These are phyloP conservation scores for Prunus mume DNA, from an alignment of 306 rosid genomes.

Conservation along the genomic window DNA sequence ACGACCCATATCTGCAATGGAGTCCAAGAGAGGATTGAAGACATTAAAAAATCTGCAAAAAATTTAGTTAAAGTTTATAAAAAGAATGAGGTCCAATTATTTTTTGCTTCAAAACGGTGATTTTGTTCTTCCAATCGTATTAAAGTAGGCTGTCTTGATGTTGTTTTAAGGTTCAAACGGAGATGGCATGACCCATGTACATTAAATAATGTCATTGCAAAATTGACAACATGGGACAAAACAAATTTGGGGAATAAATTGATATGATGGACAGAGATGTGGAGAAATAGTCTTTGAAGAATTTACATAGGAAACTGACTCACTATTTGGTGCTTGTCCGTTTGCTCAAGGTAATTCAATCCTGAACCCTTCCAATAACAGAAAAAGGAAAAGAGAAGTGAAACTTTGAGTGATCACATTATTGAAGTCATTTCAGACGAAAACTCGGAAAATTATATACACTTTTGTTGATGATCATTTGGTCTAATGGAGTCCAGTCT, in stretches of 20 bases:
- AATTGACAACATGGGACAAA: not conserved
- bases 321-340: not conserved
- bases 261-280: not conserved
- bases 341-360: not conserved
- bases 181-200: not conserved
- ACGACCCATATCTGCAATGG: too few relatives aligned
- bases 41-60: too few relatives aligned
- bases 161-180: not conserved
- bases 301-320: not conserved
- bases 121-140: not conserved
- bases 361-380: not conserved
- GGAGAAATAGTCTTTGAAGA: not conserved
- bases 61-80: too few relatives aligned
- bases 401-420: too few relatives aligned
- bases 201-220: not conserved
- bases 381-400: too few relatives aligned
- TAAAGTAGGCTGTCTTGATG: not conserved
- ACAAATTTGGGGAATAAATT: not conserved
- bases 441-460: too few relatives aligned
- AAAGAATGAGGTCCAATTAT: too few relatives aligned
- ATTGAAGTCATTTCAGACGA: too few relatives aligned
- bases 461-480: too few relatives aligned
- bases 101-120: not conserved
- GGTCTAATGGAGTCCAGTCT: too few relatives aligned
- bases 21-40: too few relatives aligned